Percentiles rank a stretch among this genome's conserved stretches.
phyloP scores from a whole-genome alignment of 306 rosid species.

The Dicorynia guianensis region DNA sequence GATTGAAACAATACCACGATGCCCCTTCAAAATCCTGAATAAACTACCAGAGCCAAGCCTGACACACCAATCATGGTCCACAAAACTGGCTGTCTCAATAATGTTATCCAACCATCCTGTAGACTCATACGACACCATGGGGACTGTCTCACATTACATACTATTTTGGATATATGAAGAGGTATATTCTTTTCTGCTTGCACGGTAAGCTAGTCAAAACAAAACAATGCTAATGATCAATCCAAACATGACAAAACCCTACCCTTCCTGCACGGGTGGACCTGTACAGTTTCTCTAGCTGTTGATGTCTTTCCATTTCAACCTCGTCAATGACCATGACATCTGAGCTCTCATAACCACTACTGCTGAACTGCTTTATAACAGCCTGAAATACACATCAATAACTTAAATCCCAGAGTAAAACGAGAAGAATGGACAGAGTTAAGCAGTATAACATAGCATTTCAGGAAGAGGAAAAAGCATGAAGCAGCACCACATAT shows the following conservation, averaged over 20 bases:
- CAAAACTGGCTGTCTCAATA: conserved; percentile 27
- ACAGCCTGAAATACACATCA: conserved; percentile 66
- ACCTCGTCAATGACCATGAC: conserved; percentile 90
- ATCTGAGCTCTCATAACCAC: conserved; percentile 92
- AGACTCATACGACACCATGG: neutral
- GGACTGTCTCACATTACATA: conserved; percentile 30
- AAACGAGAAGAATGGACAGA: neutral
- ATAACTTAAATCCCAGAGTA: neutral
- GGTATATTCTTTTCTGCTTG: conserved; percentile 21
- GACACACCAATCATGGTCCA: neutral
- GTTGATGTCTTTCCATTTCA: conserved; percentile 97
- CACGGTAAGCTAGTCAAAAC: neutral
- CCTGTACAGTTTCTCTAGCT: conserved; percentile 79
- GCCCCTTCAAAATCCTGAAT: neutral
- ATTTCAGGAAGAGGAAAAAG: neutral
- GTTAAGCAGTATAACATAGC: neutral
- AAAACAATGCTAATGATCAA: conserved; percentile 27
- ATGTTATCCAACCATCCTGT: conserved; percentile 7
- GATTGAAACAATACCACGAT: neutral
- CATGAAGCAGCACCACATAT: conserved; percentile 18
- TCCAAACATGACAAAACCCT: conserved; percentile 1
- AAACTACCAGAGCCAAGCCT: conserved; percentile 19
- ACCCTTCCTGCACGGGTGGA: conserved; percentile 95
- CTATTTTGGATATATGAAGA: neutral
- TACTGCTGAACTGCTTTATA: conserved; percentile 83